A percentile compares a stretch with the other conserved stretches of the same genome.
phyloP scores from a whole-genome alignment of 768 basidiomycete genomes.

The Serendipita vermifera region DNA sequence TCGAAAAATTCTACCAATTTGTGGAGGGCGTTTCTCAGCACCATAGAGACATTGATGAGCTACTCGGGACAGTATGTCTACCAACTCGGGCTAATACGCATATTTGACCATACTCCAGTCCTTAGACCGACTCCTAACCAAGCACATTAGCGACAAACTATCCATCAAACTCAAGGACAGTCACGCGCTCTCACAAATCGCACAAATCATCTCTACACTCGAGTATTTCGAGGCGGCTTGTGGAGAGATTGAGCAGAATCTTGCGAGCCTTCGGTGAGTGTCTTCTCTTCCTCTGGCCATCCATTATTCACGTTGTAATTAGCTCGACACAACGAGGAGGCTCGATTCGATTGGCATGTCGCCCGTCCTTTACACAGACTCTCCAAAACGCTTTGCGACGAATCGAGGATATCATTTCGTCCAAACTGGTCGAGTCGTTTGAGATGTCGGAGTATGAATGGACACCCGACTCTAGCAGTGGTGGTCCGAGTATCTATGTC shows the following conservation, averaged over 20 bases:
- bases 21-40: conserved; percentile 90
- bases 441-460: conserved; percentile 92
- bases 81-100: neutral
- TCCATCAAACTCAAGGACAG: conserved; percentile 58
- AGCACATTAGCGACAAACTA: conserved; percentile 64
- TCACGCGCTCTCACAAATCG: conserved; percentile 76
- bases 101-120: conserved; percentile 37
- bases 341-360: conserved; percentile 48
- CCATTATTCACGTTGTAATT: conserved; percentile 3
- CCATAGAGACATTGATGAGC: conserved; percentile 81
- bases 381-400: conserved; percentile 57
- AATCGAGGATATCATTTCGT: conserved; percentile 69
- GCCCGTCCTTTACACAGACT: conserved; percentile 50
- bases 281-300: neutral
- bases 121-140: conserved; percentile 67
- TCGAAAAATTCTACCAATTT: conserved; percentile 93
- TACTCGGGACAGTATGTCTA: conserved; percentile 62
- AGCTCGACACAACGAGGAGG: conserved; percentile 80
- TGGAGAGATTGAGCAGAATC: conserved; percentile 66
- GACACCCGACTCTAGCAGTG: conserved; percentile 59
- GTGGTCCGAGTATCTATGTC: conserved; percentile 82
- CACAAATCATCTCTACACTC: conserved; percentile 83
- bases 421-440: conserved; percentile 92
- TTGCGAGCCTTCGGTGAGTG: conserved; percentile 65
- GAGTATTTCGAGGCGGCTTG: conserved; percentile 85